Evolutionary conservation across 345 rosid genomes (phyloP).

Genomic region (Populus euphratica): DNA sequence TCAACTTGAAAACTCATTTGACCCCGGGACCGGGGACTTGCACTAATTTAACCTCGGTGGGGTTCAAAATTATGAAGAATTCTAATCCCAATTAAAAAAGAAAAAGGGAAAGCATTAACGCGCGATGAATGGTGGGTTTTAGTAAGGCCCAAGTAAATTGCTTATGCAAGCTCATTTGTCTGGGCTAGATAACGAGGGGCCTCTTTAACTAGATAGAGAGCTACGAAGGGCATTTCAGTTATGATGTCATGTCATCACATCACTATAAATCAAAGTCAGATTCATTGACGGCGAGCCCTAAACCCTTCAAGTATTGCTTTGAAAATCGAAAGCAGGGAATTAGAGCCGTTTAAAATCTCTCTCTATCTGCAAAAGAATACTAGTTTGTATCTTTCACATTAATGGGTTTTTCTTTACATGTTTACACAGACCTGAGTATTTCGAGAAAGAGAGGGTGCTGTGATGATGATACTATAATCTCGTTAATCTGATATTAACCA

Average conservation of each 20-base stretch:
- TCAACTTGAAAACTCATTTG: too few species aligned
- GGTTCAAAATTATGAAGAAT: too few species aligned
- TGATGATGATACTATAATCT: constrained; percentile 32
- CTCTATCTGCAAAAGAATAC: background rate
- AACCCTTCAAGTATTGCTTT: background rate
- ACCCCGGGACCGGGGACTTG: too few species aligned
- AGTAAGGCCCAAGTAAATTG: background rate
- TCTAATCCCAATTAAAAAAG: too few species aligned
- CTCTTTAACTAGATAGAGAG: background rate
- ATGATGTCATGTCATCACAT: background rate
- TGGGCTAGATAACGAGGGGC: background rate
- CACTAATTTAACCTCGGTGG: too few species aligned
- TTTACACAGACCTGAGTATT: background rate
- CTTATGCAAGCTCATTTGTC: background rate
- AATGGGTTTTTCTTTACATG: background rate
- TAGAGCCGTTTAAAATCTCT: too few species aligned
- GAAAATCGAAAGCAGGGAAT: background rate
- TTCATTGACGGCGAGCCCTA: background rate
- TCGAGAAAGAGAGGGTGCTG: constrained; percentile 14
- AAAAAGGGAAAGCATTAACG: too few species aligned
- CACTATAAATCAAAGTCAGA: background rate
- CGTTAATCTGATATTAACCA: constrained; percentile 30
- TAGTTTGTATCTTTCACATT: background rate
- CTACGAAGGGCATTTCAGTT: background rate
- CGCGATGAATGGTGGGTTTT: background rate